Conservation (phyloP, 1,139 yeast species). For the Blastobotrys indianensis region DNA sequence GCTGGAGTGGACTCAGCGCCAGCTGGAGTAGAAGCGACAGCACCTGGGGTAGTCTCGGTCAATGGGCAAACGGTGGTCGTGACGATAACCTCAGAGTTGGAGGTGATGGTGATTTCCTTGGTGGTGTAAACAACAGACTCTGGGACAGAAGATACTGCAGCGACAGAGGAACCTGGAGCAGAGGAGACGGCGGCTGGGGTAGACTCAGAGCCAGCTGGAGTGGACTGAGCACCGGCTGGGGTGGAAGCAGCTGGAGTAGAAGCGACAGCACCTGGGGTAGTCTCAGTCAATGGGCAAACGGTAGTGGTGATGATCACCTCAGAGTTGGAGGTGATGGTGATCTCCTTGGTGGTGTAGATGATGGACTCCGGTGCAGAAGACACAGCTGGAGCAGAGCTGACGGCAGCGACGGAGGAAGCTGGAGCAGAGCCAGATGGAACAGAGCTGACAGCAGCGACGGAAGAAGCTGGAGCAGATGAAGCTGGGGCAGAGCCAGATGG, state of each 20-base stretch:
- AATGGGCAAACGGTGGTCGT: slow-evolving; percentile 5
- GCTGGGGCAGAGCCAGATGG: no score
- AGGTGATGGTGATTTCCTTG: slow-evolving; percentile 12
- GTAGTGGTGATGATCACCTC: slow-evolving; percentile 15
- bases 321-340: slow-evolving; percentile 13
- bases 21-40: slow-evolving; percentile 11
- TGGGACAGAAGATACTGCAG: neutral
- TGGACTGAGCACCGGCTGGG: neutral
- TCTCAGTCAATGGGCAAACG: slow-evolving; percentile 18
- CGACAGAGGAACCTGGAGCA: neutral
- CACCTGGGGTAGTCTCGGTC: slow-evolving; percentile 6
- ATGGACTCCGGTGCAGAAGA: slow-evolving; percentile 7
- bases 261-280: slow-evolving; percentile 1
- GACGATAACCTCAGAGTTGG: slow-evolving; percentile 13
- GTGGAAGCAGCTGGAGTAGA: neutral
- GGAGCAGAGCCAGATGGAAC: no score
- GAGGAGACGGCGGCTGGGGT: neutral
- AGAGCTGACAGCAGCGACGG: no score
- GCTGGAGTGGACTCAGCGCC: no score
- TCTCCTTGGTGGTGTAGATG: slow-evolving; percentile 12
- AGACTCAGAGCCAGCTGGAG: neutral
- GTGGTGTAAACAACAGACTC: slow-evolving; percentile 9
- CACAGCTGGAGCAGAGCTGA: neutral
- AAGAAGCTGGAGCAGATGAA: no score
- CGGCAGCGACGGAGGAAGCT: no score